Percentiles rank a stretch among this genome's conserved stretches.
phyloP scores from a whole-genome alignment of 352 stramenopile species.

The Globisporangium cederbergense region DNA sequence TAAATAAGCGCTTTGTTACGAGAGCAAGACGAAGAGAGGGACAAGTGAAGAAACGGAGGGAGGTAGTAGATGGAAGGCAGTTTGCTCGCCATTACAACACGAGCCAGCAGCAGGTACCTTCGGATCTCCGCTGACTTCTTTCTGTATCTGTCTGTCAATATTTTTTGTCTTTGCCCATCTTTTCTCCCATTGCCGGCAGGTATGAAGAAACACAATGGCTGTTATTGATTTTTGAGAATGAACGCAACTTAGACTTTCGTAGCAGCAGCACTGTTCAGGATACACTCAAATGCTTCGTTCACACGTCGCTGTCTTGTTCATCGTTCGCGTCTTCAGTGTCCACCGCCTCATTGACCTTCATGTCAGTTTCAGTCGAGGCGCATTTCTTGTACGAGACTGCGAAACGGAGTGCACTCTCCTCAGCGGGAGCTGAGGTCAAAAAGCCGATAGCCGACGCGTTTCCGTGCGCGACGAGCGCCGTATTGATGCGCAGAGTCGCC shows the following conservation, averaged over 20 bases:
- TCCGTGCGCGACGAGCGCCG: slow-evolving; percentile 24
- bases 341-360: neutral
- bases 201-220: neutral
- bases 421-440: neutral
- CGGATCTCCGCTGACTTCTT: neutral
- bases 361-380: neutral
- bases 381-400: slow-evolving; percentile 14
- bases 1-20: slow-evolving; percentile 17
- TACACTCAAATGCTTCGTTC: neutral
- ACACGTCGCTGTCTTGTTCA: neutral
- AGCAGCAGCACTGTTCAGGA: neutral
- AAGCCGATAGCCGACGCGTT: slow-evolving; percentile 11
- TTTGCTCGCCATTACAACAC: neutral
- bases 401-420: slow-evolving; percentile 3
- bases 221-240: neutral
- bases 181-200: too few species aligned
- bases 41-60: neutral
- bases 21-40: neutral
- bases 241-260: neutral
- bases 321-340: neutral
- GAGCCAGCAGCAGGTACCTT: neutral
- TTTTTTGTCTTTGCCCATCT: slow-evolving; percentile 3
- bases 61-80: neutral
- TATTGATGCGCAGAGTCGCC: slow-evolving; percentile 26
- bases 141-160: slow-evolving; percentile 8